phyloP scores from a whole-genome alignment of 192 early-diverging fungal genomes.

The Coemansia sp. region DNA sequence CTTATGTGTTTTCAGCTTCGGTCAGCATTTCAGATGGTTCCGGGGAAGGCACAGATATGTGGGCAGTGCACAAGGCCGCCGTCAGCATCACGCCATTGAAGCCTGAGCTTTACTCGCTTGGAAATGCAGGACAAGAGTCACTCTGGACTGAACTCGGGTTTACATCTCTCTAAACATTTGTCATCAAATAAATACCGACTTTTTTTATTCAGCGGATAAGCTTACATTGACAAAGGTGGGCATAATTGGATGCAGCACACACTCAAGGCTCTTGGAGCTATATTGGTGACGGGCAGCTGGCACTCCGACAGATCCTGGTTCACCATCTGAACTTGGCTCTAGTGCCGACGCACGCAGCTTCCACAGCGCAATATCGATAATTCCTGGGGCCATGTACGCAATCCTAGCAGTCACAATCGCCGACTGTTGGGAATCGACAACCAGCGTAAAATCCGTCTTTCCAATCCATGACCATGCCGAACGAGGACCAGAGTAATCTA shows the following conservation, averaged over 20 bases:
- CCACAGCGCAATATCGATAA: conserved; percentile 43
- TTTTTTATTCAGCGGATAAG: not conserved
- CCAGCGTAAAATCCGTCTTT: conserved; percentile 8
- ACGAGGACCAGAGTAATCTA: conserved; percentile 32
- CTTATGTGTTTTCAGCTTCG: conserved; percentile 22
- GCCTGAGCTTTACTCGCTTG: conserved; percentile 21
- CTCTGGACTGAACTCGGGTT: conserved; percentile 24
- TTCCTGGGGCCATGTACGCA: conserved; percentile 22
- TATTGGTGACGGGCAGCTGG: conserved; percentile 1
- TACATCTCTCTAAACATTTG: not conserved
- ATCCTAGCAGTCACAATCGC: conserved; percentile 12
- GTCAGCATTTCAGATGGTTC: not conserved
- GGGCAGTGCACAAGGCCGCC: conserved; percentile 16
- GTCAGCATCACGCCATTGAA: conserved; percentile 23
- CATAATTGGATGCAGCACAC: conserved; percentile 24
- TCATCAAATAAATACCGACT: not conserved
- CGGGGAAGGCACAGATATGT: conserved; percentile 15
- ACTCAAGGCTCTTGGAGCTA: conserved; percentile 22
- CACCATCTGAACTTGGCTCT: not conserved
- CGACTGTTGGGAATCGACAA: conserved; percentile 12
- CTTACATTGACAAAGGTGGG: conserved; percentile 27
- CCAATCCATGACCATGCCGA: conserved; percentile 48
- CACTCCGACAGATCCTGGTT: not conserved
- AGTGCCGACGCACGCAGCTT: conserved; percentile 21
- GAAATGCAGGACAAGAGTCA: conserved; percentile 1